phyloP scores from a whole-genome alignment of 2,329 filamentous ascomycete species.

The Xylaria sp. region DNA sequence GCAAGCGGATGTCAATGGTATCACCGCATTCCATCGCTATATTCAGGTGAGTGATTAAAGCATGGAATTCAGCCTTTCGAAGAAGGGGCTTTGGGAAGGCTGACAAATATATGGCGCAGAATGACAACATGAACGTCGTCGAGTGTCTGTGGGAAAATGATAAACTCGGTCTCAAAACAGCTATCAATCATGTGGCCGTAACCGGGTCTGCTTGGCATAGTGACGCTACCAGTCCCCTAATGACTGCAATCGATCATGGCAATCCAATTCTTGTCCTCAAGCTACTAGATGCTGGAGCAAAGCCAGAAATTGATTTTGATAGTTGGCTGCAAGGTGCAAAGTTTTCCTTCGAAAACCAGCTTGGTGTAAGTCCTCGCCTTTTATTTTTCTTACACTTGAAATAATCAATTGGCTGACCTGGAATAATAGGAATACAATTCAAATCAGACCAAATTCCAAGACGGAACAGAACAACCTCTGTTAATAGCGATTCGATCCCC shows the following conservation, averaged over 20 bases:
- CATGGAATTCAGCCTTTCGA: not conserved
- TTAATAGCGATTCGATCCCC: slow-evolving; percentile 63
- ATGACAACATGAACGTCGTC: slow-evolving; percentile 54
- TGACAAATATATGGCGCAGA: slow-evolving; percentile 21
- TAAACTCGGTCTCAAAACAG: slow-evolving; percentile 62
- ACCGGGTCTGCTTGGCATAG: slow-evolving; percentile 42
- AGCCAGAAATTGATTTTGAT: slow-evolving; percentile 64
- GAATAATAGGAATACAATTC: slow-evolving; percentile 44
- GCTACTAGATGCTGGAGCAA: slow-evolving; percentile 68
- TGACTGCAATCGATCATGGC: slow-evolving; percentile 60
- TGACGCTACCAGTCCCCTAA: slow-evolving; percentile 55
- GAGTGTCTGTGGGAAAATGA: slow-evolving; percentile 62
- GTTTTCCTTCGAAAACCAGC: slow-evolving; percentile 47
- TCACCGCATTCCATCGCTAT: slow-evolving; percentile 70
- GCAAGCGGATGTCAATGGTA: slow-evolving; percentile 70
- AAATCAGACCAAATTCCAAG: slow-evolving; percentile 56
- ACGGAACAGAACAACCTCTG: slow-evolving; percentile 66
- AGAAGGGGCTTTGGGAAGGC: not conserved
- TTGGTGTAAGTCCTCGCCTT: slow-evolving; percentile 40
- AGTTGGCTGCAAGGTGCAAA: slow-evolving; percentile 65
- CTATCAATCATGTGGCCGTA: slow-evolving; percentile 69
- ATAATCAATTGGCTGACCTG: not conserved
- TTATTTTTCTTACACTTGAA: too few relatives aligned
- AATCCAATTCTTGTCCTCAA: slow-evolving; percentile 61
- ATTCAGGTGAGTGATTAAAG: slow-evolving; percentile 46